Evolutionary conservation across 257 asterid genomes (phyloP).

Genomic region (Ajuga chamaepitys): DNA sequence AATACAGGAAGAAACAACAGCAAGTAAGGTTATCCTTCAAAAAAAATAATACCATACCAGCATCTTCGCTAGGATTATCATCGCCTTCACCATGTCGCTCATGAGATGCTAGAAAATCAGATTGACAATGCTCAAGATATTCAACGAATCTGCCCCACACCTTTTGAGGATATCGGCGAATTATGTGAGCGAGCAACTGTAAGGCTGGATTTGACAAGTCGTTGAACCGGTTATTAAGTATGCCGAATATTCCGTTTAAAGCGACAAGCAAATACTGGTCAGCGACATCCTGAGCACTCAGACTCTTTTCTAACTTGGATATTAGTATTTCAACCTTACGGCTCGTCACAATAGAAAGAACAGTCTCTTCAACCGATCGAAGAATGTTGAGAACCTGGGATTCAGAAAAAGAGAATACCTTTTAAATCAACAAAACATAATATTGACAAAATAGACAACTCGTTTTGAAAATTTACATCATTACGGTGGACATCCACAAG

Average conservation of each 20-base stretch:
- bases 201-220: slow-evolving; percentile 63
- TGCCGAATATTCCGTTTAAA: slow-evolving; percentile 69
- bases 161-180: slow-evolving; percentile 41
- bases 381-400: slow-evolving; percentile 70
- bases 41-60: slow-evolving; percentile 48
- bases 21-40: background rate
- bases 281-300: slow-evolving; percentile 49
- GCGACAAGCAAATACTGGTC: slow-evolving; percentile 47
- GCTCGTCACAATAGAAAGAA: slow-evolving; percentile 59
- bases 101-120: slow-evolving; percentile 40
- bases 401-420: slow-evolving; percentile 17
- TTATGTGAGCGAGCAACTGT: slow-evolving; percentile 61
- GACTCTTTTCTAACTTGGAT: slow-evolving; percentile 61
- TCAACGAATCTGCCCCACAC: slow-evolving; percentile 61
- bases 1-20: background rate
- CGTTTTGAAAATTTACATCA: slow-evolving; percentile 31
- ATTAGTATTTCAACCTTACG: slow-evolving; percentile 50
- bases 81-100: slow-evolving; percentile 28
- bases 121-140: slow-evolving; percentile 52
- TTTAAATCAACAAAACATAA: background rate
- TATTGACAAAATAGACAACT: slow-evolving; percentile 4
- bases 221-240: slow-evolving; percentile 69
- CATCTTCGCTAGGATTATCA: slow-evolving; percentile 22
- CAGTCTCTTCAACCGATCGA: slow-evolving; percentile 59
- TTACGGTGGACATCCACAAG: slow-evolving; percentile 23